These are phyloP conservation scores for Ophiostoma perfectum DNA, from an alignment of 2,329 filamentous ascomycete genomes.

Conservation along the genomic window DNA sequence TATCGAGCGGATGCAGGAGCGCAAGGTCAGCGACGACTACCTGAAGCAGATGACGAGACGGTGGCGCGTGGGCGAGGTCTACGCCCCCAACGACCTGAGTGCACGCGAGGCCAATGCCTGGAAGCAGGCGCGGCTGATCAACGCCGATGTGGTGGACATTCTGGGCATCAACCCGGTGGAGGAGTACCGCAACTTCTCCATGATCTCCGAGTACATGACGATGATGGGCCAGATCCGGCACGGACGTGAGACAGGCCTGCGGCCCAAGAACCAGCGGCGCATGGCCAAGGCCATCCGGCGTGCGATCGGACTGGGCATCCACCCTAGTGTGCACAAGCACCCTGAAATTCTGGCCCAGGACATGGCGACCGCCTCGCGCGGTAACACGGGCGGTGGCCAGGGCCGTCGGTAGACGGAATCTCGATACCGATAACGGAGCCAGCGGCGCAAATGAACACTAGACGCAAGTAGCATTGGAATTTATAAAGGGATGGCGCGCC, in stretches of 20 bases:
- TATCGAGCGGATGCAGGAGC: constrained; percentile 38
- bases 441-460: background rate
- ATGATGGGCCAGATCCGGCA: constrained; percentile 79
- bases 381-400: background rate
- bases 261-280: constrained; percentile 85
- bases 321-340: constrained; percentile 86
- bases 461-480: background rate
- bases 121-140: constrained; percentile 51
- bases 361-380: constrained; percentile 26
- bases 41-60: constrained; percentile 60
- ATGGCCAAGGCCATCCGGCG: constrained; percentile 89
- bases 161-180: constrained; percentile 73
- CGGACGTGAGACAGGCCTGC: constrained; percentile 67
- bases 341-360: constrained; percentile 60
- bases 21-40: constrained; percentile 47
- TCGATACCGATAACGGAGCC: background rate
- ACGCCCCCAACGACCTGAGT: constrained; percentile 82
- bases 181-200: constrained; percentile 90
- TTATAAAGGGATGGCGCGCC: background rate
- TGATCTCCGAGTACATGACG: constrained; percentile 85
- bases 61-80: constrained; percentile 77
- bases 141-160: constrained; percentile 70
- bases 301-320: constrained; percentile 81
- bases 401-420: background rate
- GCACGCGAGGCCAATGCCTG: constrained; percentile 76